Evolutionary conservation across 1,139 yeast species (phyloP).

Genomic region (Hemisphaericaspora xylanilytica): DNA sequence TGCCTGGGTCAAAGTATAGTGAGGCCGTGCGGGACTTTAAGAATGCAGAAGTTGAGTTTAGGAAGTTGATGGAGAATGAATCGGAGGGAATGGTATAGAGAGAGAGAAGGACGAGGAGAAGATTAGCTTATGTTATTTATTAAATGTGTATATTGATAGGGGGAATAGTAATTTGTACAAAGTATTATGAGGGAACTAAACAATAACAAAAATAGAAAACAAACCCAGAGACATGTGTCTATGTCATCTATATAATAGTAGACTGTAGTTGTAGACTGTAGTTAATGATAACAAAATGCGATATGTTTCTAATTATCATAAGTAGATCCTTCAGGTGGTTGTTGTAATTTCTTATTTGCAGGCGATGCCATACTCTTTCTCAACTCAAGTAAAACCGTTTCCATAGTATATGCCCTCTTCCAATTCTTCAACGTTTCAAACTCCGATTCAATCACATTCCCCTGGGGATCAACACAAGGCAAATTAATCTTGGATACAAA

Average conservation of each 20-base stretch:
- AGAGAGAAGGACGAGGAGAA: background rate
- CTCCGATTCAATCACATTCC: conserved; percentile 58
- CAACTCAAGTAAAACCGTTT: conserved; percentile 80
- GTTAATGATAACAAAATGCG: background rate
- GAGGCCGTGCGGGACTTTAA: conserved; percentile 34
- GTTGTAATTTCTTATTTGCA: conserved; percentile 78
- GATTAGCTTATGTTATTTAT: background rate
- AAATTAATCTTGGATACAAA: conserved; percentile 83
- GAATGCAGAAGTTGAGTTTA: conserved; percentile 39
- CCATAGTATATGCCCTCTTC: conserved; percentile 90
- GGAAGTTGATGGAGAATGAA: conserved; percentile 31
- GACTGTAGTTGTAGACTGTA: too few relatives aligned
- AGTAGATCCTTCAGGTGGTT: conserved; percentile 86
- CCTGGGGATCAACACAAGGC: conserved; percentile 80
- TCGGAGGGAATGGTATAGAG: conserved; percentile 11
- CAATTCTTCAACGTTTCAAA: conserved; percentile 77
- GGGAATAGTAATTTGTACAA: background rate
- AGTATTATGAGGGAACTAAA: background rate
- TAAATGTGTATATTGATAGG: background rate
- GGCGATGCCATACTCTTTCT: conserved; percentile 83
- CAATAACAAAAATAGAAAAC: too few relatives aligned
- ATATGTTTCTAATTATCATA: conserved; percentile 30
- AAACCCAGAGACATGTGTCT: too few relatives aligned
- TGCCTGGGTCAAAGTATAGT: conserved; percentile 23
- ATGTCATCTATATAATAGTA: too few relatives aligned